Evolutionary conservation across 768 basidiomycete genomes (phyloP), one percentile per base, ranked within the genome.

Genomic region (Exidia glandulosa): DNA sequence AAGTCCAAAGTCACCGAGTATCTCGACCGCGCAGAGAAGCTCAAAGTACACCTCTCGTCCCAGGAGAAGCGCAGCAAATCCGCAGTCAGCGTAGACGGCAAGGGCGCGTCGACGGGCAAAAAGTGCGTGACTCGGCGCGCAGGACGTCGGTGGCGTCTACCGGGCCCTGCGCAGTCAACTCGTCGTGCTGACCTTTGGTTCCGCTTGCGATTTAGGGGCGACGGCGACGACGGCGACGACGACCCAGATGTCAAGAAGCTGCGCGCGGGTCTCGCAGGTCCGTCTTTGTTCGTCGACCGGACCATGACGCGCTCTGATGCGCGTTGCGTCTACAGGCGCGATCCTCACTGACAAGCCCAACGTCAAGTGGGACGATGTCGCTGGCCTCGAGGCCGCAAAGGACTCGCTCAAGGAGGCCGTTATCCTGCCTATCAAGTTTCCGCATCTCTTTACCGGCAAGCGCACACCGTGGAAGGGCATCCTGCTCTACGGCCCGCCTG

Each of bases 351-450:
- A 98, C 73, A 95, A 85, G 65, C 96, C 96, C 7, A 91, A 99
- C 71, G 87, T 98, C 41, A 87, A 86, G 66, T 99, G 96, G 96
- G 94, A 97, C 67, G 96, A 99, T 71, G 95, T 99, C 55, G 96
- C 96, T 16, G 96, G 96, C 55, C 80, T 99, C 10, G 94, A 95
- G 68, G 85, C 82, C 30, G 96, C 95, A 48, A 99, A 98, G 73
- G 94, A 94, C 45, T 83, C 95, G 3, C 75, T 99, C 68, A 97
- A 98, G 70, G 96, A 98, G 71, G 95, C 96, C 36, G 96, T 98
- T 70, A 96, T 98, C 69, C 79, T 99, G n/a, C 96, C 96, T 3
- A 97, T 97, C 81, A 98, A 98, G 72, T 98, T 97, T 67, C 96
- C 96, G 2, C 94, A 97, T 73, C 81, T 99, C 31, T 99, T 99